phyloP scores from a whole-genome alignment of 1,139 yeast species.

The Lodderomyces beijingensis region DNA sequence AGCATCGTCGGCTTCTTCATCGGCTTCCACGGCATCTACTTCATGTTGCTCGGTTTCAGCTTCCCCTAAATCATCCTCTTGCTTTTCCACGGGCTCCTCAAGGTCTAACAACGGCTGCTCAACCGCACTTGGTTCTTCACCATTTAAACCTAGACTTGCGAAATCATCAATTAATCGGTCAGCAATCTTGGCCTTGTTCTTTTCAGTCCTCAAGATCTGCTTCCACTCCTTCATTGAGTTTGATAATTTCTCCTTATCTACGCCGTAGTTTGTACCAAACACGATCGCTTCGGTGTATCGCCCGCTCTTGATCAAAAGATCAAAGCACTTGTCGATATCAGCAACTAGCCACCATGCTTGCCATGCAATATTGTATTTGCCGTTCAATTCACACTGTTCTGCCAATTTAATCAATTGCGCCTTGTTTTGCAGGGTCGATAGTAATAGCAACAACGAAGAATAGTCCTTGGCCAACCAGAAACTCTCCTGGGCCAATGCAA shows the following conservation, averaged over 20 bases:
- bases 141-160: constrained; percentile 21
- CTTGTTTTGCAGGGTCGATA: constrained; percentile 75
- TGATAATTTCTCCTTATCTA: constrained; percentile 28
- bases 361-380: constrained; percentile 88
- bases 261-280: constrained; percentile 71
- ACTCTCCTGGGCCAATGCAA: constrained; percentile 75
- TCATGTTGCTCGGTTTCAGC: constrained; percentile 15
- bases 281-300: constrained; percentile 83
- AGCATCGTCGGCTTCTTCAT: constrained; percentile 14
- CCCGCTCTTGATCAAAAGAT: constrained; percentile 63
- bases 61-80: constrained; percentile 12
- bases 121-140: constrained; percentile 14
- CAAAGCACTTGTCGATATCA: constrained; percentile 59
- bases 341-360: constrained; percentile 88
- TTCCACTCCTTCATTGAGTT: constrained; percentile 60
- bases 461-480: constrained; percentile 79
- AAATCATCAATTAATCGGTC: constrained; percentile 49
- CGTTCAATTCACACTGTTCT: constrained; percentile 57
- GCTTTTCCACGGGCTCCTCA: constrained; percentile 17
- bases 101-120: constrained; percentile 27
- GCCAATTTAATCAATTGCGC: constrained; percentile 60
- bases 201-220: constrained; percentile 35
- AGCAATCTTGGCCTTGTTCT: constrained; percentile 57
- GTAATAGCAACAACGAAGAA: constrained; percentile 74
- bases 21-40: constrained; percentile 18